Percentiles rank a stretch among this genome's conserved stretches.
Evolutionary conservation across 2,329 filamentous ascomycete genomes (phyloP).

Genomic region (Teratosphaeria pseudoeucalypti): DNA sequence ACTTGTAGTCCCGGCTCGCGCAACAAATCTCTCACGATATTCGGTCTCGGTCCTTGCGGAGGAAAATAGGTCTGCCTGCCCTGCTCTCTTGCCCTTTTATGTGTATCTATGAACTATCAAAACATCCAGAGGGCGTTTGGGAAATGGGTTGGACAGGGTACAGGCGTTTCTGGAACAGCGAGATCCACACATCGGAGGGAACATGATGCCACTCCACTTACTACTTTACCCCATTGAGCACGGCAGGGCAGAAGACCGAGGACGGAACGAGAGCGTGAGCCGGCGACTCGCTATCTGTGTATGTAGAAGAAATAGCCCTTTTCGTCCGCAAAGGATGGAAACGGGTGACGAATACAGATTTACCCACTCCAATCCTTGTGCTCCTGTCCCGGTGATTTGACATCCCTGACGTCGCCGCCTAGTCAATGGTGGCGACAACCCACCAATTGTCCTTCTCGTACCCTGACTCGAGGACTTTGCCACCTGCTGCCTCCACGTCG

Average conservation of each 20-base stretch:
- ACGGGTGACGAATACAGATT: slow-evolving; percentile 8
- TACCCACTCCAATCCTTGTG: slow-evolving; percentile 7
- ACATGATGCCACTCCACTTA: not conserved
- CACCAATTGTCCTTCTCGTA: slow-evolving; percentile 99
- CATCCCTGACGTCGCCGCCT: not conserved
- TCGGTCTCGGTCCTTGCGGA: not conserved
- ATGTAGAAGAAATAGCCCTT: slow-evolving; percentile 2
- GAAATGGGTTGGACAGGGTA: not conserved
- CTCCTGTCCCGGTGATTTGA: not conserved
- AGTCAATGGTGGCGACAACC: slow-evolving; percentile 47
- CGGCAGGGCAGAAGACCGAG: slow-evolving; percentile 1
- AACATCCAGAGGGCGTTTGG: not conserved
- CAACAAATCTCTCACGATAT: not conserved
- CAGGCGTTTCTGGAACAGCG: not conserved
- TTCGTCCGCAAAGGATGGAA: not conserved
- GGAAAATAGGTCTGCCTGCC: not conserved
- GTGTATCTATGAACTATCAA: slow-evolving; percentile 5
- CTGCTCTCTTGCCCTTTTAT: not conserved
- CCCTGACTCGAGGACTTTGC: slow-evolving; percentile 63
- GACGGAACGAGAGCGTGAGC: slow-evolving; percentile 1
- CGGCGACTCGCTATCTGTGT: slow-evolving; percentile 9
- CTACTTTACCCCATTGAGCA: not conserved
- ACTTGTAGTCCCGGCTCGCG: slow-evolving; percentile 40
- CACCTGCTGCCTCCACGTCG: slow-evolving; percentile 65
- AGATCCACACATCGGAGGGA: not conserved